A percentile compares a stretch with the other conserved stretches of the same genome.
phyloP scores from a whole-genome alignment of 306 rosid genomes.

The Macrotyloma uniflorum region DNA sequence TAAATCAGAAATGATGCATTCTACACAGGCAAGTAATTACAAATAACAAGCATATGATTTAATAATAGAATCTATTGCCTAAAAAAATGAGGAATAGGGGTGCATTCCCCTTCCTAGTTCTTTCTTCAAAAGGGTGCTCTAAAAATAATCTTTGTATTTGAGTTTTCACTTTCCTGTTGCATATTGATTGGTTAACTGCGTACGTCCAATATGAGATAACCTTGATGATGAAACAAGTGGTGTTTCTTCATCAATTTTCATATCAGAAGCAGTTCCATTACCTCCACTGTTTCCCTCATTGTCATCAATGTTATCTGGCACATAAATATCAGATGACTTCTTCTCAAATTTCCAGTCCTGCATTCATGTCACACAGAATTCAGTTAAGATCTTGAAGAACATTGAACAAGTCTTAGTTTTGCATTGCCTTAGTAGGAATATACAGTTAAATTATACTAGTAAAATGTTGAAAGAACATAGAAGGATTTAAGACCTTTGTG shows the following conservation, averaged over 20 bases:
- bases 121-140: slow-evolving; percentile 9
- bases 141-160: slow-evolving; percentile 8
- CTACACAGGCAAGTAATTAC: slow-evolving; percentile 38
- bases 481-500: slow-evolving; percentile 51
- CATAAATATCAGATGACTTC: slow-evolving; percentile 68
- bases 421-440: background rate
- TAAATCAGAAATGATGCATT: slow-evolving; percentile 32
- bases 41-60: slow-evolving; percentile 37
- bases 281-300: slow-evolving; percentile 50
- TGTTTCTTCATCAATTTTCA: slow-evolving; percentile 63
- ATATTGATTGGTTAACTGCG: slow-evolving; percentile 34
- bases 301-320: slow-evolving; percentile 48
- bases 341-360: slow-evolving; percentile 93
- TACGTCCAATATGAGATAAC: slow-evolving; percentile 47
- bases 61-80: slow-evolving; percentile 29
- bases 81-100: slow-evolving; percentile 44
- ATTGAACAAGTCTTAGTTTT: background rate
- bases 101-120: slow-evolving; percentile 42
- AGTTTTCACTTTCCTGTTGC: slow-evolving; percentile 31
- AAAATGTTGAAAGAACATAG: background rate
- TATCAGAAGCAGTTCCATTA: slow-evolving; percentile 44
- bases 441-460: background rate
- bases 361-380: slow-evolving; percentile 39
- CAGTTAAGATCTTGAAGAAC: background rate
- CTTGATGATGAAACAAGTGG: slow-evolving; percentile 73